These are phyloP conservation scores for Dictyostelium citrinum DNA, from an alignment of 78 protist species.

Conservation along the genomic window DNA sequence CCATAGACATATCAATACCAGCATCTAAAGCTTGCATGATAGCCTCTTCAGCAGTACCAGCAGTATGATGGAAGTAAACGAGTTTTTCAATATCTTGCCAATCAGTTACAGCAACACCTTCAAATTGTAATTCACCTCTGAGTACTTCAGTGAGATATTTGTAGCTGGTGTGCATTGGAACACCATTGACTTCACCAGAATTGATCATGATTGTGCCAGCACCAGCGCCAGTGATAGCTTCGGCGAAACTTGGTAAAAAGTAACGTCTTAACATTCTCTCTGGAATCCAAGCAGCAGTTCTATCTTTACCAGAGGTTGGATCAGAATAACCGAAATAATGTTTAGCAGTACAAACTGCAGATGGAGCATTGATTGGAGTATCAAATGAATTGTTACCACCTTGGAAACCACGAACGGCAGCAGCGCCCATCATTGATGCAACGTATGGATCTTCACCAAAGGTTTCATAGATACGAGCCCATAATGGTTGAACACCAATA, in stretches of 20 bases:
- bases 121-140: slow-evolving; percentile 72
- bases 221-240: slow-evolving; percentile 54
- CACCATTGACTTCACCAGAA: slow-evolving; percentile 77
- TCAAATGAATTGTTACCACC: slow-evolving; percentile 18
- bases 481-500: slow-evolving; percentile 77
- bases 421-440: slow-evolving; percentile 62
- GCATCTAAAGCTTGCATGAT: slow-evolving; percentile 69
- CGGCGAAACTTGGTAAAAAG: slow-evolving; percentile 69
- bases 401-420: slow-evolving; percentile 66
- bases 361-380: slow-evolving; percentile 19
- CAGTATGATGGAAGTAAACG: slow-evolving; percentile 61
- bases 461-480: slow-evolving; percentile 83
- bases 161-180: slow-evolving; percentile 58
- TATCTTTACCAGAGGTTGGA: slow-evolving; percentile 77
- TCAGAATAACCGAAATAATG: slow-evolving; percentile 80
- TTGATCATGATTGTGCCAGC: slow-evolving; percentile 69
- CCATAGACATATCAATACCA: slow-evolving; percentile 87
- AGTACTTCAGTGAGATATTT: slow-evolving; percentile 39
- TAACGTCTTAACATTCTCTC: slow-evolving; percentile 61
- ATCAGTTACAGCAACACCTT: slow-evolving; percentile 82
- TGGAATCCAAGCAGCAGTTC: slow-evolving; percentile 79
- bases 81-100: slow-evolving; percentile 83
- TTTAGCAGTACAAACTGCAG: slow-evolving; percentile 58
- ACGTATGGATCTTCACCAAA: slow-evolving; percentile 83
- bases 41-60: slow-evolving; percentile 41